Conservation (phyloP, 202 grass and related monocot genomes). For the Panicum virgatum region DNA sequence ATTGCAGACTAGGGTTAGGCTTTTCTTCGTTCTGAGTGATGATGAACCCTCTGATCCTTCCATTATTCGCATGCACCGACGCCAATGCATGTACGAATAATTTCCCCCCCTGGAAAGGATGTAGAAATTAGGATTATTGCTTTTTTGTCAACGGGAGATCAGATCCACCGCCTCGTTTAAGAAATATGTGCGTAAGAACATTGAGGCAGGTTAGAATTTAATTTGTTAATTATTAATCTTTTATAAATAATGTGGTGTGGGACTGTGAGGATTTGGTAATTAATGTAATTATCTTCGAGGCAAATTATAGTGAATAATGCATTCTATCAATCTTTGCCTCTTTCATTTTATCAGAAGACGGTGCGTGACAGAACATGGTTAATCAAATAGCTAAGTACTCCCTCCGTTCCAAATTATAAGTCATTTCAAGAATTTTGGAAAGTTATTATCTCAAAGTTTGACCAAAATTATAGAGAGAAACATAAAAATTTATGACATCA, state of each 20-base stretch:
- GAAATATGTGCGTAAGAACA: background rate
- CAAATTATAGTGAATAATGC: background rate
- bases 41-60: background rate
- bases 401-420: no score
- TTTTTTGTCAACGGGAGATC: background rate
- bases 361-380: no score
- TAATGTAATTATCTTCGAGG: background rate
- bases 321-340: background rate
- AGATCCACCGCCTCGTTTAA: background rate
- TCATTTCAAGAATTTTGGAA: no score
- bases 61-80: background rate
- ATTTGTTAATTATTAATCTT: no score
- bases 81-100: background rate
- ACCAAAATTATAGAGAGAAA: no score
- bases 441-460: no score
- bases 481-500: no score
- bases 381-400: no score
- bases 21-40: conserved; percentile 43
- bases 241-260: background rate
- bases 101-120: background rate
- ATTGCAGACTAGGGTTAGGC: conserved; percentile 54
- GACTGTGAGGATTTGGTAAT: background rate
- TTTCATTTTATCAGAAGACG: no score
- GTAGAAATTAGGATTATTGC: background rate
- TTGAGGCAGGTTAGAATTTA: background rate